phyloP scores from a whole-genome alignment of 2,329 filamentous ascomycete genomes.

The Exophiala spinifera region DNA sequence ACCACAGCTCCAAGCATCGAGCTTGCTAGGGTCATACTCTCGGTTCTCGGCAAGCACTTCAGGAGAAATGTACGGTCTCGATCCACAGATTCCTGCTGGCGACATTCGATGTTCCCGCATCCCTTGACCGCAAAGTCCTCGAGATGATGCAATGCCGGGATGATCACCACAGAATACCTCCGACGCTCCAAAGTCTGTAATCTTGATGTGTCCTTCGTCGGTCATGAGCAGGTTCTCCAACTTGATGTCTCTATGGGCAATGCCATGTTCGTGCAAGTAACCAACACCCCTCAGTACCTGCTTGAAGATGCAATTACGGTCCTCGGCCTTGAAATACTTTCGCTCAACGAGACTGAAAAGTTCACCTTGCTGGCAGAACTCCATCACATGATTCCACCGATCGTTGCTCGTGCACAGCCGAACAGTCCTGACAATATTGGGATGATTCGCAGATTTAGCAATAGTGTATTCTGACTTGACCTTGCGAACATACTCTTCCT shows the following conservation, averaged over 20 bases:
- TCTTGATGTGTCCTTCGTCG: conserved; percentile 77
- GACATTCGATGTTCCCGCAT: conserved; percentile 68
- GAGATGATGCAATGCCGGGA: conserved; percentile 70
- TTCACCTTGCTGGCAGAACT: conserved; percentile 81
- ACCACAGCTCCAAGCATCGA: conserved; percentile 84
- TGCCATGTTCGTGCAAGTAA: conserved; percentile 78
- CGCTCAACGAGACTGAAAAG: conserved; percentile 72
- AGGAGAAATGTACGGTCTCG: conserved; percentile 80
- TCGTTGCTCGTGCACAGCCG: conserved; percentile 70
- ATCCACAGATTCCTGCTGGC: conserved; percentile 77
- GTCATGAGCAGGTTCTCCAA: conserved; percentile 80
- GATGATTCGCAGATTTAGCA: conserved; percentile 78
- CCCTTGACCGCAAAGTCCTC: conserved; percentile 69
- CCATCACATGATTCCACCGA: conserved; percentile 90
- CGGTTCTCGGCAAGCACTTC: conserved; percentile 71
- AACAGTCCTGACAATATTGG: conserved; percentile 80
- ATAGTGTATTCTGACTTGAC: conserved; percentile 90
- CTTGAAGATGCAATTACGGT: conserved; percentile 83
- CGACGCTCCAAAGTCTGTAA: conserved; percentile 87
- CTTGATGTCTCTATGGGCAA: conserved; percentile 89
- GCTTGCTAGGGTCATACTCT: conserved; percentile 68
- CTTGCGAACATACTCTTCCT: conserved; percentile 77
- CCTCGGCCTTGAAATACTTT: conserved; percentile 63
- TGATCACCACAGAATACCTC: conserved; percentile 82
- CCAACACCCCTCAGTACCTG: conserved; percentile 78